Conservation (phyloP, 495 filamentous ascomycete species). For the Astrothelium subdiscretum region DNA sequence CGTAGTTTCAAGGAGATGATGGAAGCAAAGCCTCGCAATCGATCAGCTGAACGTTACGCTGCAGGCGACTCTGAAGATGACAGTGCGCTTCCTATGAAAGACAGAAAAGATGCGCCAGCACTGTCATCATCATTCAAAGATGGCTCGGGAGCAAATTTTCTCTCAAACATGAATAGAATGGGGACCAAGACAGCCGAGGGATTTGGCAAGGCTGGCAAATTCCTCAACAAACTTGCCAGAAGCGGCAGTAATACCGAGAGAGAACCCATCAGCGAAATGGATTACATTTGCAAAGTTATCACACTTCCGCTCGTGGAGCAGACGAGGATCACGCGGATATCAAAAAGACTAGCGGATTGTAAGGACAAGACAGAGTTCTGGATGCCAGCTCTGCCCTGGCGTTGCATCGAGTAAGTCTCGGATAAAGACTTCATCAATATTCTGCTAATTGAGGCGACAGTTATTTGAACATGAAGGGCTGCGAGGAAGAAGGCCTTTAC, state of each 20-base stretch:
- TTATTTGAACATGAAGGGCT: slow-evolving; percentile 83
- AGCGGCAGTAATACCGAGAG: slow-evolving; percentile 64
- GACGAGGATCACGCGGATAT: slow-evolving; percentile 74
- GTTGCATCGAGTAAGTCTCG: slow-evolving; percentile 64
- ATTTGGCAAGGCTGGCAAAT: slow-evolving; percentile 62
- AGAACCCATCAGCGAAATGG: slow-evolving; percentile 51
- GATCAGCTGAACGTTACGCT: slow-evolving; percentile 49
- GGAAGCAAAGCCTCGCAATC: slow-evolving; percentile 46
- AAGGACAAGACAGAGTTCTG: slow-evolving; percentile 91
- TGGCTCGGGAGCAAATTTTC: slow-evolving; percentile 50
- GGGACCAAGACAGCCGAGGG: slow-evolving; percentile 60
- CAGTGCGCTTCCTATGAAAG: slow-evolving; percentile 33
- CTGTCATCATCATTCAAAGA: slow-evolving; percentile 49
- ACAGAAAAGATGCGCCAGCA: slow-evolving; percentile 39
- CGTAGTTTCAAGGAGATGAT: slow-evolving; percentile 53
- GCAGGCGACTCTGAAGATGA: slow-evolving; percentile 20
- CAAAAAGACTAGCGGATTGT: slow-evolving; percentile 69
- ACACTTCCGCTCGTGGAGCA: slow-evolving; percentile 73
- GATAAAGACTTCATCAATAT: neutral
- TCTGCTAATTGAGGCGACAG: slow-evolving; percentile 19
- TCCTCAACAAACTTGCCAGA: slow-evolving; percentile 59
- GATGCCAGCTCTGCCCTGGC: slow-evolving; percentile 89
- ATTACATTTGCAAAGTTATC: slow-evolving; percentile 67
- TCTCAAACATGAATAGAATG: slow-evolving; percentile 60
- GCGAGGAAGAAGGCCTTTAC: slow-evolving; percentile 82